Evolutionary conservation across 2,329 filamentous ascomycete genomes (phyloP).

Genomic region (Fusarium nelsonii): DNA sequence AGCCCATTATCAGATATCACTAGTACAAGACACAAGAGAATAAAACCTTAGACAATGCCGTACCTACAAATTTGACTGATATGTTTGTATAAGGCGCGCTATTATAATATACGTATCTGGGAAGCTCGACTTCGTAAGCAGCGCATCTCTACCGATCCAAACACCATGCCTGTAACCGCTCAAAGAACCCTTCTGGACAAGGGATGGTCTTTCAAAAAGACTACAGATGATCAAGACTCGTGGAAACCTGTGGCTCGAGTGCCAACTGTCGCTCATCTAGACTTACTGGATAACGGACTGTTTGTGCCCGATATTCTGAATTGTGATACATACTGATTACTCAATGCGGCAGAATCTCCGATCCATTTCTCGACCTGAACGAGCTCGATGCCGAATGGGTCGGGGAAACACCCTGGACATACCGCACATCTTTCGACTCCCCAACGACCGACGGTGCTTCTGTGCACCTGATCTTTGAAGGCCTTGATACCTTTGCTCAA

Average conservation of each 20-base stretch:
- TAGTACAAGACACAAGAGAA: neutral
- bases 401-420: too few relatives aligned
- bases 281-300: conserved; percentile 26
- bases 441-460: neutral
- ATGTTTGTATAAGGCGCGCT: too few relatives aligned
- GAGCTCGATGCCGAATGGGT: too few relatives aligned
- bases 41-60: neutral
- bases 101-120: too few relatives aligned
- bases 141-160: too few relatives aligned
- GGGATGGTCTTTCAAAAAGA: conserved; percentile 15
- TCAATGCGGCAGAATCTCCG: neutral
- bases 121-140: too few relatives aligned
- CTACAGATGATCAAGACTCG: neutral
- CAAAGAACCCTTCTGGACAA: conserved; percentile 3
- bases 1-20: neutral
- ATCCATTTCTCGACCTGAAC: too few relatives aligned
- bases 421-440: neutral
- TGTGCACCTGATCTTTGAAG: too few relatives aligned
- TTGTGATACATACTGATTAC: neutral
- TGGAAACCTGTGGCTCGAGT: conserved; percentile 21
- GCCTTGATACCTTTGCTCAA: too few relatives aligned
- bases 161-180: neutral
- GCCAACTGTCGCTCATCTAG: conserved; percentile 24
- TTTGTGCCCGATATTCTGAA: neutral
- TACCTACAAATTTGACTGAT: too few relatives aligned